Evolutionary conservation across 768 basidiomycete species (phyloP), one percentile per base, ranked within the genome.

Genomic region (Cystobasidium tubakii): DNA sequence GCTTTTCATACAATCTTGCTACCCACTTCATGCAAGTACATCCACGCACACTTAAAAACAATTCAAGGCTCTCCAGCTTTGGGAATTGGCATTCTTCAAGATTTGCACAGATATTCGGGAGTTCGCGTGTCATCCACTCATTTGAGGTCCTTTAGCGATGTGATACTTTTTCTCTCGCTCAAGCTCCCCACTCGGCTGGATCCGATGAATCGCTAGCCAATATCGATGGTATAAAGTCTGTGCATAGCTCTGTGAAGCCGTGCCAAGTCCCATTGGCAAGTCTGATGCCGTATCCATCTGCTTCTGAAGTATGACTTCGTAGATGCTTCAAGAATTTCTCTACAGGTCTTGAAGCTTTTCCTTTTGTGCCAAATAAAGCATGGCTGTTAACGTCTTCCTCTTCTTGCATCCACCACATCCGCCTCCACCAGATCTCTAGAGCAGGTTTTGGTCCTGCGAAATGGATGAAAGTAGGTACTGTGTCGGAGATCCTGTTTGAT

Each of bases 351-450:
- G 57, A 60, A 60, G 17, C 57, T 29, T 60, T 60, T 17, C 57
- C 57, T 60, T 60, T 27, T 15, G 57, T 60, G 4, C 23, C 57
- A 31, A 60, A 60, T 6, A 50, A 21, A 17, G 4, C 15, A 21
- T 50, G 46, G 7, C 29, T 34, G 27, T 60, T 34, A 15, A 15
- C 57, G 29, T 25, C 33, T 29, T 60, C 57, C 13, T 27, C 33
- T 60, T 60, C 57, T 29, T 65, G 63, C 63, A 65, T 42, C 63
- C 63, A 65, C 63, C 63, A 65, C 63, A 65, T 65, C 39, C 44
- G 4, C n/a, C 63, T 65, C 63, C 63, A 65, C 36, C 44, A 65
- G 6, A 42, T 42, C 34, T 65, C 63, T 12, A 65, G 17, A 46
- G 63, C 39, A 17, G 36, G 39, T 46, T 65, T 65, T 3, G 63